Base-by-base conservation (phyloP, 352 stramenopile species). In the Peronosclerospora sorghi region DNA sequence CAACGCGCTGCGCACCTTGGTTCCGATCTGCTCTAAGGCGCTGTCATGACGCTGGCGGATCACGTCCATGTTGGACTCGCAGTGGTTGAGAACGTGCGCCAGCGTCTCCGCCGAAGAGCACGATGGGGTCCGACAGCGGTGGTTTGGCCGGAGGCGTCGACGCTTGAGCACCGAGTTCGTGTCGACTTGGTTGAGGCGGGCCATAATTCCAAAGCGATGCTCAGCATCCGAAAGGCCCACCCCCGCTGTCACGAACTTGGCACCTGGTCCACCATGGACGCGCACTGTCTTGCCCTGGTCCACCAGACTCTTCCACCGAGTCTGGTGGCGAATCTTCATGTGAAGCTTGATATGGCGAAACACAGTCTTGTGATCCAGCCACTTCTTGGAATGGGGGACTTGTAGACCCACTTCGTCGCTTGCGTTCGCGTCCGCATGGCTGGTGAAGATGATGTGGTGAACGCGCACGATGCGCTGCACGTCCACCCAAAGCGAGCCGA, bases 1-100 rank as follows among this genome's bases (percentile, higher is more conserved):
- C 32, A 23, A 5, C 5, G n/a, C 28, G 28, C 9, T 41, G 40
- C 26, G 49, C 35, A 47, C 13, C 20, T 30, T 18, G 13, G 15
- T 18, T 27, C 51, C 43, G 50, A 58, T 57, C 5, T 6, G 1
- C 44, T 59, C 41, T 12, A 59, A 35, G 6, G 30, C 51, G n/a
- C 46, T 28, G 28, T 54, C 39, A 15, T 59, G 43, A 8, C 34
- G 43, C 0, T 20, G n/a, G 2, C 43, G 34, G 4, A 50, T 18
- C 0, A 23, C 42, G 26, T 45, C 43, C 42, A 52, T 53, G 7
- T 28, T 58, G 20, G 26, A 32, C 2, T 10, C 8, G n/a, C 42
- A 53, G 38, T 53, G 39, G 27, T 49, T 58, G 9, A 58, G 38
- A 6, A 58, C 43, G 20, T 47, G 41, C 0, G 34, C 42, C 23